Evolutionary conservation across 768 basidiomycete genomes (phyloP), one percentile per base, ranked within the genome.

Genomic region (Hebeloma cylindrosporum): DNA sequence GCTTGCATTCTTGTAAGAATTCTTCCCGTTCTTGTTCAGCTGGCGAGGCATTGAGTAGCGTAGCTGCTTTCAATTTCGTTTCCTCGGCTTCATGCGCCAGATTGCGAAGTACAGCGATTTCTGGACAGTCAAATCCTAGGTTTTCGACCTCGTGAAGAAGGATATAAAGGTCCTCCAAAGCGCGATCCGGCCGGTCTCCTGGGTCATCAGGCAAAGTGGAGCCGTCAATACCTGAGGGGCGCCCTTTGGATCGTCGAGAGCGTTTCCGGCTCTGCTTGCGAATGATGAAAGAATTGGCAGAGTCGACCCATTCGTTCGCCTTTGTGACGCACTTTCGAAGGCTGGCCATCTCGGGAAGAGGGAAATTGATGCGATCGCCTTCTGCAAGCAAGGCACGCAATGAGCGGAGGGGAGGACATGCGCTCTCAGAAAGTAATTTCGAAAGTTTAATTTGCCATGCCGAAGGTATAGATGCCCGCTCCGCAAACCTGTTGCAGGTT

Each of bases 271-370:
- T 84, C 57, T 86, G 83, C 63, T 90, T 91, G 43, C 88, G 83
- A 39, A 85, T 78, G 48, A 85, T 72, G 66, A 89, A 89, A 0
- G 78, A 72, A 52, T 88, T 88, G 23, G 88, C 88, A 7, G 80
- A 74, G 47, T 92, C 90, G n/a, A 93, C 72, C 93, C 93, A 94
- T 57, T 87, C 85, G 51, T 83, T 90, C 14, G 88, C 93, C 50
- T 80, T 75, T 32, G 63, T 77, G 40, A 97, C 89, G 58, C 89
- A 89, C 64, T 82, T 88, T 33, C 85, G 78, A 27, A 97, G 77
- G 35, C 78, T 68, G 21, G 69, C 64, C 43, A 93, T 72, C 63
- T 94, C 90, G 1, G 81, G 74, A 10, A 94, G 75, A 23, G 75
- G 72, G 59, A 81, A 80, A 45, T 78, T 84, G 63, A 94, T 89